phyloP scores from a whole-genome alignment of 2,329 filamentous ascomycete species.

The Diaporthe vaccinii region DNA sequence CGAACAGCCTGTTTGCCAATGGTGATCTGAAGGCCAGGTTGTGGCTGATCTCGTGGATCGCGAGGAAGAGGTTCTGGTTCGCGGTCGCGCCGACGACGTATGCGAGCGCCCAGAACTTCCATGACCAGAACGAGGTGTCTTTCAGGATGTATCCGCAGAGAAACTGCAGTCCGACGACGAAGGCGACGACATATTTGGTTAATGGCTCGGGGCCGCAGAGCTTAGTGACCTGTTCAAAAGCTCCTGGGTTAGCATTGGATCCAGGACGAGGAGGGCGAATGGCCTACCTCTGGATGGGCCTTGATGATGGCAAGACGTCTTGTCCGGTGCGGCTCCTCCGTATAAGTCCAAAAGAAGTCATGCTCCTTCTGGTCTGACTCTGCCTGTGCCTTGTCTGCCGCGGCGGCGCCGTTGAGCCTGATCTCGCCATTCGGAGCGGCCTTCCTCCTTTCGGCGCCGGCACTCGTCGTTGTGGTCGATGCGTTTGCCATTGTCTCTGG shows the following conservation, averaged over 20 bases:
- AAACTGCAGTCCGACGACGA: slow-evolving; percentile 87
- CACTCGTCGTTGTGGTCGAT: slow-evolving; percentile 45
- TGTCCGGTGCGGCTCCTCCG: slow-evolving; percentile 95
- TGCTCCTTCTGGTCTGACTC: slow-evolving; percentile 57
- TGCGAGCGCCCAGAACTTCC: slow-evolving; percentile 86
- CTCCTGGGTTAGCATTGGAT: slow-evolving; percentile 1
- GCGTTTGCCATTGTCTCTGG: slow-evolving; percentile 47
- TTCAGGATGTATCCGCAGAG: slow-evolving; percentile 82
- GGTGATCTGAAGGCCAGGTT: slow-evolving; percentile 92
- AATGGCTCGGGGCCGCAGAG: slow-evolving; percentile 96
- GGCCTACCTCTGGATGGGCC: slow-evolving; percentile 88
- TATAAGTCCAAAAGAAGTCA: slow-evolving; percentile 98
- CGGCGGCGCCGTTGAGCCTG: slow-evolving; percentile 36
- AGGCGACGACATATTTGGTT: slow-evolving; percentile 91
- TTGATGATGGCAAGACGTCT: slow-evolving; percentile 95
- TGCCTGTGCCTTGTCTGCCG: slow-evolving; percentile 54
- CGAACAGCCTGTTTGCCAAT: slow-evolving; percentile 84
- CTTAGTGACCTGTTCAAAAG: slow-evolving; percentile 82
- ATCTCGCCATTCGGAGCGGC: slow-evolving; percentile 39
- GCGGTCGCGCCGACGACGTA: slow-evolving; percentile 95
- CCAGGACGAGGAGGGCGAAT: background rate
- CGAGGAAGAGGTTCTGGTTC: slow-evolving; percentile 98
- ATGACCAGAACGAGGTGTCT: slow-evolving; percentile 83
- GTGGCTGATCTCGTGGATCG: slow-evolving; percentile 99
- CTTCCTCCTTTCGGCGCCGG: slow-evolving; percentile 46